These are phyloP conservation scores for Magnolia sinica DNA, from an alignment of 164 flowering plant genomes.

Conservation along the genomic window DNA sequence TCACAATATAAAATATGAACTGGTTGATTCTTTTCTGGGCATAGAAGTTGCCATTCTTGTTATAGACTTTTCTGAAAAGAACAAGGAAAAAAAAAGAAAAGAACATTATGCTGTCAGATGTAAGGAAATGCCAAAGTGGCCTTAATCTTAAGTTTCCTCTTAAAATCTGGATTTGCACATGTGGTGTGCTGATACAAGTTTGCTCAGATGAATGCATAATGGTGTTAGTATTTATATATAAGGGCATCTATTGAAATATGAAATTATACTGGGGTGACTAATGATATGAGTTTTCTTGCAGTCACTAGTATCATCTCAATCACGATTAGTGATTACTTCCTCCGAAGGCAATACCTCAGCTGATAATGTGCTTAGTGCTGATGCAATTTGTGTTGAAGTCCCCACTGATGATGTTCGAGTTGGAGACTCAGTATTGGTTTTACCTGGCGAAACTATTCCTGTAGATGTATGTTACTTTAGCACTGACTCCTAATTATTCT, in stretches of 20 bases:
- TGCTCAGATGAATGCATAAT: not conserved
- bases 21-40: not conserved
- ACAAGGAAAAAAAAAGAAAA: too few relatives aligned
- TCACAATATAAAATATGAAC: not conserved
- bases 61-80: not conserved
- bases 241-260: not conserved
- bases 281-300: constrained; percentile 30
- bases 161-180: not conserved
- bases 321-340: constrained; percentile 74
- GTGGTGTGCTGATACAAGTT: too few relatives aligned
- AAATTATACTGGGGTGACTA: not conserved
- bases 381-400: constrained; percentile 75
- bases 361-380: constrained; percentile 59
- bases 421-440: constrained; percentile 81
- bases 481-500: not conserved
- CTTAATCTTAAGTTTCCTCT: not conserved
- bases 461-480: constrained; percentile 66
- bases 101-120: not conserved
- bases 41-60: not conserved
- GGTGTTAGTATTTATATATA: not conserved
- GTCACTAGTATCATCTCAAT: constrained; percentile 82
- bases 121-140: not conserved
- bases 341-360: constrained; percentile 45
- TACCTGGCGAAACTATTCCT: constrained; percentile 93
- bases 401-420: constrained; percentile 87